These are phyloP conservation scores for Ophiostoma perfectum DNA, from an alignment of 2,329 filamentous ascomycete genomes.

Conservation along the genomic window DNA sequence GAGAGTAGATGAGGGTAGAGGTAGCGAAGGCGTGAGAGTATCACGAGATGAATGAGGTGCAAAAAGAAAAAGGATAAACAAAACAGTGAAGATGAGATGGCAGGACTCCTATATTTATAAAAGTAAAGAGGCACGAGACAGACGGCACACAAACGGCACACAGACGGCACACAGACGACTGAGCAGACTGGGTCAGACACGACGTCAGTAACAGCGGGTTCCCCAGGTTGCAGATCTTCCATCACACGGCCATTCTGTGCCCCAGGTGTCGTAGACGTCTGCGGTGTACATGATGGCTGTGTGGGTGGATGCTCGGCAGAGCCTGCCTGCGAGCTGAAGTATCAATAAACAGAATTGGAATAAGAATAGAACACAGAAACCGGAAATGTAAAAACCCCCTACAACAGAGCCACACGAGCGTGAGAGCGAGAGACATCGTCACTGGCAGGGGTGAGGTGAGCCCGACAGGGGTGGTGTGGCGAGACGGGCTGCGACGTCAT, in stretches of 20 bases:
- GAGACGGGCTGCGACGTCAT: constrained; percentile 10
- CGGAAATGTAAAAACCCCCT: not conserved
- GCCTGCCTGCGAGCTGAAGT: not conserved
- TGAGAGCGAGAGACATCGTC: not conserved
- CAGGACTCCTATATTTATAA: not conserved
- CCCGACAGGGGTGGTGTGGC: not conserved
- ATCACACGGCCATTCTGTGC: not conserved
- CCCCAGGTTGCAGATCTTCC: constrained; percentile 5
- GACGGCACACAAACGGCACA: not conserved
- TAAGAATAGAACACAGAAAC: not conserved
- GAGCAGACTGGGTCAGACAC: not conserved
- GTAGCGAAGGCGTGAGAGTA: not conserved
- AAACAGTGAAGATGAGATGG: not conserved
- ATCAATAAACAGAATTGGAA: not conserved
- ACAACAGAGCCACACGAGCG: not conserved
- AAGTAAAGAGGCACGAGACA: not conserved
- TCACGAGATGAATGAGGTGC: not conserved
- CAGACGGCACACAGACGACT: constrained; percentile 3
- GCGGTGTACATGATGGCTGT: constrained; percentile 7
- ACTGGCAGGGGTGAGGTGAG: constrained; percentile 5
- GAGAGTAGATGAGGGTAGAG: not conserved
- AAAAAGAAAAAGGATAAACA: not conserved
- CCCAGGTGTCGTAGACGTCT: not conserved
- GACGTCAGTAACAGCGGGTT: not conserved
- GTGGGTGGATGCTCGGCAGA: not conserved